Conservation (phyloP, 2,329 filamentous ascomycete species). For the Penicillium palitans region DNA sequence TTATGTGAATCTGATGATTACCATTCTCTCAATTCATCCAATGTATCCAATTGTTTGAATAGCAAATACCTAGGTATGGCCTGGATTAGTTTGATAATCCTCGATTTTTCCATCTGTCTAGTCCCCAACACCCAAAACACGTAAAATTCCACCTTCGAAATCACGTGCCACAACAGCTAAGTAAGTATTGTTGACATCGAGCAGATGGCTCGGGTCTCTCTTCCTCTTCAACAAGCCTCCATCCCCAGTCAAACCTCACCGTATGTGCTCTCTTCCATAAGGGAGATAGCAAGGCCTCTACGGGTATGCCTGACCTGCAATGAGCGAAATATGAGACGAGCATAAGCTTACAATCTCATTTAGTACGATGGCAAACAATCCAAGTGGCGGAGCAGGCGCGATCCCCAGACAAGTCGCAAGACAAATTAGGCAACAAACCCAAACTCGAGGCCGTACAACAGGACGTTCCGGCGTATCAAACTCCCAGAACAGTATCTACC, state of each 20-base stretch:
- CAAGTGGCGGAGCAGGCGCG: not conserved
- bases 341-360: not conserved
- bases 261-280: not conserved
- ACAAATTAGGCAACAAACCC: not conserved
- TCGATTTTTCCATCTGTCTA: not conserved
- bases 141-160: not conserved
- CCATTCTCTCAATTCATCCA: not conserved
- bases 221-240: not conserved
- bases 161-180: not conserved
- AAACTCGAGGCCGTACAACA: not conserved
- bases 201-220: no score
- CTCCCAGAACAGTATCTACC: not conserved
- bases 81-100: not conserved
- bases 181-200: not conserved
- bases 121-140: not conserved
- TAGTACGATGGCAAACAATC: not conserved
- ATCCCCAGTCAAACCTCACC: not conserved
- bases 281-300: not conserved
- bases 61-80: not conserved
- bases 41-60: not conserved
- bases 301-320: not conserved
- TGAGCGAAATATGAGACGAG: not conserved
- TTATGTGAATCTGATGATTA: accelerated
- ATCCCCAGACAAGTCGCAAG: not conserved
- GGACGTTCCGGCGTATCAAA: not conserved